Percentiles rank a stretch among this genome's conserved stretches.
Conservation (phyloP, 352 stramenopile species). For the Pythium phragmitis region DNA sequence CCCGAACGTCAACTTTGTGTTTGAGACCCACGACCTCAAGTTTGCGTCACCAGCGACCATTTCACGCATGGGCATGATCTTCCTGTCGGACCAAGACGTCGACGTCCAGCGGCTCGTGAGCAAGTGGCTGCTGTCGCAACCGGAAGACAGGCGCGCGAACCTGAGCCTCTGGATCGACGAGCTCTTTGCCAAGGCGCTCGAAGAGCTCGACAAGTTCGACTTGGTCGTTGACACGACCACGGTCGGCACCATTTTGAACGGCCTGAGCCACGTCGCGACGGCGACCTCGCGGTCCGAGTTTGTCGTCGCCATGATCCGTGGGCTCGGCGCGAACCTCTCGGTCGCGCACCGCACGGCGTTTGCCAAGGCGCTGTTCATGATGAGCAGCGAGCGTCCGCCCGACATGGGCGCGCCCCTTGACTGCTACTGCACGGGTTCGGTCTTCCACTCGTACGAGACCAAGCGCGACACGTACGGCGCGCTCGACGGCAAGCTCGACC, state of each 20-base stretch:
- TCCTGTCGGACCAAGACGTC: constrained; percentile 92
- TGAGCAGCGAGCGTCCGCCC: constrained; percentile 88
- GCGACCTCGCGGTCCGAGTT: constrained; percentile 84
- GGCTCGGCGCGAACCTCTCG: constrained; percentile 91
- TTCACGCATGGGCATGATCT: constrained; percentile 97
- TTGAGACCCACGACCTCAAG: constrained; percentile 94
- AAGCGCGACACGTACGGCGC: constrained; percentile 77
- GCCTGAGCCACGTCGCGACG: constrained; percentile 81
- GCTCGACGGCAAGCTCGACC: constrained; percentile 65
- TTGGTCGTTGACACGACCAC: constrained; percentile 91
- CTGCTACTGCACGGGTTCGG: constrained; percentile 79
- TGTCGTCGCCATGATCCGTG: constrained; percentile 89
- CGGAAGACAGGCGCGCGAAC: constrained; percentile 44
- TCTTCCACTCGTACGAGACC: constrained; percentile 74
- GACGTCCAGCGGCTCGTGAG: constrained; percentile 73
- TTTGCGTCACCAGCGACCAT: constrained; percentile 96
- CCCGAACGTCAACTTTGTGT: constrained; percentile 96
- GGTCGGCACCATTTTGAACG: constrained; percentile 93
- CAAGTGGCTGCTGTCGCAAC: constrained; percentile 76
- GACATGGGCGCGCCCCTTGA: constrained; percentile 87
- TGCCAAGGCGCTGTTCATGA: constrained; percentile 91
- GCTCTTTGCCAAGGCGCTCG: constrained; percentile 86
- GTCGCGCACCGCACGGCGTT: constrained; percentile 76
- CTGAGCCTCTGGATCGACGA: constrained; percentile 91
- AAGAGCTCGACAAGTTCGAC: constrained; percentile 87